A percentile compares a stretch with the other conserved stretches of the same genome.
phyloP scores from a whole-genome alignment of 129 eudicot species.

The Flaveria sonorensis region DNA sequence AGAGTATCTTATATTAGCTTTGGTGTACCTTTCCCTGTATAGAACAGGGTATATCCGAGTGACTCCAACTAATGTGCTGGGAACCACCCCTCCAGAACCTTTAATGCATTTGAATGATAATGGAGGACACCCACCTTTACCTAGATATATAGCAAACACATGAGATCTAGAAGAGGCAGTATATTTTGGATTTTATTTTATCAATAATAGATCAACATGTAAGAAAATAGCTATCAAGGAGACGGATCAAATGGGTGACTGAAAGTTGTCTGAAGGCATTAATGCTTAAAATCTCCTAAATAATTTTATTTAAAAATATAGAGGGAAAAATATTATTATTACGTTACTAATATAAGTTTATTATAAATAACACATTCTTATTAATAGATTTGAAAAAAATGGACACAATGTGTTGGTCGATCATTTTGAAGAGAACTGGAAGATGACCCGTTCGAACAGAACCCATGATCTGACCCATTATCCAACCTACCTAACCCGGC shows the following conservation, averaged over 20 bases:
- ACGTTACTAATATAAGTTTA: background rate
- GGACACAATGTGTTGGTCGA: background rate
- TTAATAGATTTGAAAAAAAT: background rate
- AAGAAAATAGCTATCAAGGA: background rate
- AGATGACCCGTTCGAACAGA: background rate
- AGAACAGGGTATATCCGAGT: slow-evolving; percentile 83
- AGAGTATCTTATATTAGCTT: slow-evolving; percentile 2
- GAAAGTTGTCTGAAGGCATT: background rate
- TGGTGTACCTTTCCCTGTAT: slow-evolving; percentile 76
- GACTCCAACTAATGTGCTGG: slow-evolving; percentile 76
- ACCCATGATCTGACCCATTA: background rate
- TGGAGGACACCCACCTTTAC: slow-evolving; percentile 67
- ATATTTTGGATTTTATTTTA: background rate
- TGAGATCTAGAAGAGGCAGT: background rate
- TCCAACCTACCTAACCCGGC: background rate
- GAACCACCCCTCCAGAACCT: slow-evolving; percentile 78
- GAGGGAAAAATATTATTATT: background rate
- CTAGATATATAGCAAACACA: slow-evolving; percentile 35
- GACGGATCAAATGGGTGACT: background rate
- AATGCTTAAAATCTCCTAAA: background rate
- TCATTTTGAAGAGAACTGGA: background rate
- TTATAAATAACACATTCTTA: background rate
- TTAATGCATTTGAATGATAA: slow-evolving; percentile 87
- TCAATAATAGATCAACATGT: background rate
- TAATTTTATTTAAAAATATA: background rate